Conservation (phyloP, 2,329 filamentous ascomycete species). For the Xylariaceae sp. region DNA sequence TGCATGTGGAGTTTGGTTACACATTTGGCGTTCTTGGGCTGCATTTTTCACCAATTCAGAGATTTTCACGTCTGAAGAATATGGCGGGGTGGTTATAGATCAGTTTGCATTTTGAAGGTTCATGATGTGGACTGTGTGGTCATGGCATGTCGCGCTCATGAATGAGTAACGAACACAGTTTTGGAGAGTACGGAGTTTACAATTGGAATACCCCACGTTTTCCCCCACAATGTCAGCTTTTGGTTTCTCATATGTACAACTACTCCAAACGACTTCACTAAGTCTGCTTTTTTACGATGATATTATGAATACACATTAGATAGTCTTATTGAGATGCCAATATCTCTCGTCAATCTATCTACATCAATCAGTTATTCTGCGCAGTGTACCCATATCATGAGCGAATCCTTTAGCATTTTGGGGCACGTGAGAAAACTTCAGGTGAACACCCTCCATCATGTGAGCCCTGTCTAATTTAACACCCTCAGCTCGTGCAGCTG, state of each 20-base stretch:
- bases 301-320: not conserved
- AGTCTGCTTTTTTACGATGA: slow-evolving; percentile 2
- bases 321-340: not conserved
- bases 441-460: slow-evolving; percentile 22
- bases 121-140: not conserved
- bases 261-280: slow-evolving; percentile 3
- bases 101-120: not conserved
- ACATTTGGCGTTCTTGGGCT: slow-evolving; percentile 5
- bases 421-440: slow-evolving; percentile 19
- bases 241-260: slow-evolving; percentile 1
- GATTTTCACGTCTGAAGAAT: not conserved
- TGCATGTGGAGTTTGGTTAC: slow-evolving; percentile 9
- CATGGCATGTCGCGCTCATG: slow-evolving; percentile 1
- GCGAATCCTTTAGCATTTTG: slow-evolving; percentile 6
- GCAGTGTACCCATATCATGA: slow-evolving; percentile 16
- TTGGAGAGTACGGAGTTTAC: no score
- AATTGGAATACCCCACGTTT: slow-evolving; percentile 19
- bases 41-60: slow-evolving; percentile 7
- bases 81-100: not conserved
- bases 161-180: not conserved
- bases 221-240: not conserved
- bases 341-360: not conserved
- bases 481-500: slow-evolving; percentile 15
- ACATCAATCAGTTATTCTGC: not conserved
- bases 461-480: slow-evolving; percentile 11